These are phyloP conservation scores for Tulasnella sp. DNA, from an alignment of 768 basidiomycete species.

Conservation along the genomic window DNA sequence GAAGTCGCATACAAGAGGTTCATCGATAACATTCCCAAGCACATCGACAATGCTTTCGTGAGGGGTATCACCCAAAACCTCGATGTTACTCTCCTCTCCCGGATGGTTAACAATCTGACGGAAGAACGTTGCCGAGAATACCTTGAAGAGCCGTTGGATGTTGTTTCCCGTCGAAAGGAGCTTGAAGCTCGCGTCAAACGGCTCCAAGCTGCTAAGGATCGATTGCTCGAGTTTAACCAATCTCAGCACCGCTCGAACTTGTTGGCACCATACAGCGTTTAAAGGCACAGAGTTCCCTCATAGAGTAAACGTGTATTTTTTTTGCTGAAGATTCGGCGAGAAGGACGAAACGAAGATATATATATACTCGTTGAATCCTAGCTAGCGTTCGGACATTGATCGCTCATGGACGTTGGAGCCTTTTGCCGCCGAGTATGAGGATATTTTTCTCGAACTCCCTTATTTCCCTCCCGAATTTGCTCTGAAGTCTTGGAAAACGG, in stretches of 20 bases:
- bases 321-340: too few relatives aligned
- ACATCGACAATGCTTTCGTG: constrained; percentile 55
- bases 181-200: constrained; percentile 31
- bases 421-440: too few relatives aligned
- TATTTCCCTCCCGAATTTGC: too few relatives aligned
- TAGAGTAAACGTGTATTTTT: too few relatives aligned
- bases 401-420: too few relatives aligned
- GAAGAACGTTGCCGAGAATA: constrained; percentile 48
- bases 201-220: constrained; percentile 1
- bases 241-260: not conserved
- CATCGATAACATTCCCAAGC: constrained; percentile 52
- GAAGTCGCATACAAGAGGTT: constrained; percentile 60
- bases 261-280: not conserved
- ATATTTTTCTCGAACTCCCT: too few relatives aligned
- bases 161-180: constrained; percentile 48
- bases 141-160: constrained; percentile 47
- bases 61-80: constrained; percentile 49
- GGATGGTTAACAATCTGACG: constrained; percentile 40
- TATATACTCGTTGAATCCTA: too few relatives aligned
- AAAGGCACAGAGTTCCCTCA: too few relatives aligned
- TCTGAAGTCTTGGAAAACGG: too few relatives aligned
- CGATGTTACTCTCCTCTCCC: constrained; percentile 47
- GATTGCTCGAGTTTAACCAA: not conserved
- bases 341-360: too few relatives aligned
- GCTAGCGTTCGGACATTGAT: too few relatives aligned